phyloP scores from a whole-genome alignment of 148 eudicot species.

The Talinum fruticosum region DNA sequence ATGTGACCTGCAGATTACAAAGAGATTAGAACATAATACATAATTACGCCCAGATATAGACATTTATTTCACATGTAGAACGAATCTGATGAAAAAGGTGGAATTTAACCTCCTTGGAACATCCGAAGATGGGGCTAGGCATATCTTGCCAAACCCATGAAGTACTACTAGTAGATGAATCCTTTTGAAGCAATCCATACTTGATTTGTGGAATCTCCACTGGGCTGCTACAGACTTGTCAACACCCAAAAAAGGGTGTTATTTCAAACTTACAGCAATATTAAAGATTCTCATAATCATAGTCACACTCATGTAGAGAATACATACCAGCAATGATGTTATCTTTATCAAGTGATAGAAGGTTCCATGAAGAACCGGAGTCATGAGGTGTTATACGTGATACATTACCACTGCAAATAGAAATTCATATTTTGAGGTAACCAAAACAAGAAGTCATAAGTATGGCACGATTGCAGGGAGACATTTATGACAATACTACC shows the following conservation, averaged over 20 bases:
- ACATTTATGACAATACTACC: slow-evolving; percentile 52
- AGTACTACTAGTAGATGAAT: slow-evolving; percentile 38
- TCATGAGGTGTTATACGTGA: slow-evolving; percentile 55
- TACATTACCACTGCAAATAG: slow-evolving; percentile 61
- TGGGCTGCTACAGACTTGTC: slow-evolving; percentile 68
- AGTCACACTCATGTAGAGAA: no score
- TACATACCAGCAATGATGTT: slow-evolving; percentile 76
- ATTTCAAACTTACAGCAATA: not conserved
- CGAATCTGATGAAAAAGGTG: not conserved
- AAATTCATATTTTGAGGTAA: slow-evolving; percentile 12
- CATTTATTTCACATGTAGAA: not conserved
- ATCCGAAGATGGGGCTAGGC: slow-evolving; percentile 56
- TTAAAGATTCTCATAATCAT: not conserved
- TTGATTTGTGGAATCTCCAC: slow-evolving; percentile 71
- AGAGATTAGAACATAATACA: not conserved
- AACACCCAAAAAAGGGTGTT: not conserved
- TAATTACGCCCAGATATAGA: slow-evolving; percentile 5
- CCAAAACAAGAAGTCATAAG: slow-evolving; percentile 6
- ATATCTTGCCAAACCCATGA: slow-evolving; percentile 80
- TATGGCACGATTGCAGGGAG: slow-evolving; percentile 5
- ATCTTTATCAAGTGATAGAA: slow-evolving; percentile 74
- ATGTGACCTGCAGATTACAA: slow-evolving; percentile 45
- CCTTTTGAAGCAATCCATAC: slow-evolving; percentile 50
- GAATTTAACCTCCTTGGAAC: slow-evolving; percentile 56
- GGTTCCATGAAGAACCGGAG: slow-evolving; percentile 62